phyloP scores from a whole-genome alignment of 2,329 filamentous ascomycete species.

The Cercospora sesami region DNA sequence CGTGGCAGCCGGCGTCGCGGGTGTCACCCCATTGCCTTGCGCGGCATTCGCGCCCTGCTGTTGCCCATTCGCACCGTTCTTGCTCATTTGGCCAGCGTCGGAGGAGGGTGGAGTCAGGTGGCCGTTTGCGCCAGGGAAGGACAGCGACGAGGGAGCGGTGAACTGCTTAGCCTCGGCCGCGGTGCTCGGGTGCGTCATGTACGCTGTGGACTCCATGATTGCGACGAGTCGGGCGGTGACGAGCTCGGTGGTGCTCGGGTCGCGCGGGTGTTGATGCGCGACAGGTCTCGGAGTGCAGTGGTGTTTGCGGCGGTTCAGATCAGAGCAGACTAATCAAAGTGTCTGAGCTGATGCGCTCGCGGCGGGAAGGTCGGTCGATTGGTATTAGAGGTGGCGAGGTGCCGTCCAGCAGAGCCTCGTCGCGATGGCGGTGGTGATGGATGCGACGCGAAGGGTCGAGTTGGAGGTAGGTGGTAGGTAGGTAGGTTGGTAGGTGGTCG shows the following conservation, averaged over 20 bases:
- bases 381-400: conserved; percentile 13
- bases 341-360: conserved; percentile 24
- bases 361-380: conserved; percentile 2
- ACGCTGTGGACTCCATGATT: conserved; percentile 68
- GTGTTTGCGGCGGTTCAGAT: conserved; percentile 20
- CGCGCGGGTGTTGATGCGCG: conserved; percentile 7
- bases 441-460: neutral
- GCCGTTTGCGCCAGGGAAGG: conserved; percentile 74
- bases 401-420: conserved; percentile 24
- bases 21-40: conserved; percentile 69
- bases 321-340: conserved; percentile 26
- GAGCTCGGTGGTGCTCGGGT: conserved; percentile 1
- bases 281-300: neutral
- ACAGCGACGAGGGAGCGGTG: conserved; percentile 86
- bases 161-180: conserved; percentile 94
- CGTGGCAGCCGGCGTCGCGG: conserved; percentile 87
- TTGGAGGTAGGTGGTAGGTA: no score
- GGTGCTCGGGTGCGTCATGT: conserved; percentile 87
- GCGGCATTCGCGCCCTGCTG: conserved; percentile 47
- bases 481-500: conserved; percentile 8
- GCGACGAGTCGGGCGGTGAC: conserved; percentile 15
- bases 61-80: conserved; percentile 52
- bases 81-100: conserved; percentile 62
- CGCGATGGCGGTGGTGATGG: conserved; percentile 12
- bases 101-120: conserved; percentile 79